These are phyloP conservation scores for Penicillium verrucosum DNA, from an alignment of 2,329 filamentous ascomycete genomes.

Conservation along the genomic window DNA sequence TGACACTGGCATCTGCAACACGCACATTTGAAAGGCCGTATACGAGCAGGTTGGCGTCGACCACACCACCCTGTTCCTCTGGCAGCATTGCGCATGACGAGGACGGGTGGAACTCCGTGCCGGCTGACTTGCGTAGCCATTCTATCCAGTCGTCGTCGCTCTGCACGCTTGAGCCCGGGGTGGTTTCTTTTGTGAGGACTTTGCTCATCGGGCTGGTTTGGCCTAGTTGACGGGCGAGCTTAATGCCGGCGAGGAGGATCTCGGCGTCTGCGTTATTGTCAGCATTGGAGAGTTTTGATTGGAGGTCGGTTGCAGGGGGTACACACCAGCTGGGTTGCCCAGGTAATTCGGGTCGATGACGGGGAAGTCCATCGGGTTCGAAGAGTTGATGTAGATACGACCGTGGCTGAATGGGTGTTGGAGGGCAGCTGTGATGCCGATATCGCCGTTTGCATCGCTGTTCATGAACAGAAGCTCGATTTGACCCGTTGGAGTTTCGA, in stretches of 20 bases:
- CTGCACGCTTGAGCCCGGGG: slow-evolving; percentile 20
- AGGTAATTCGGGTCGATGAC: slow-evolving; percentile 32
- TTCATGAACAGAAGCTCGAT: slow-evolving; percentile 32
- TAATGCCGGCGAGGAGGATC: slow-evolving; percentile 27
- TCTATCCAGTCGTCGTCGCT: slow-evolving; percentile 25
- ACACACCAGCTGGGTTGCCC: slow-evolving; percentile 24
- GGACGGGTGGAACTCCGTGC: slow-evolving; percentile 28
- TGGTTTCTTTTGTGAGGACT: slow-evolving; percentile 21
- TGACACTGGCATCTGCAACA: slow-evolving; percentile 30
- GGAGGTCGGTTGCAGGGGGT: neutral
- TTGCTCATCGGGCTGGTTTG: slow-evolving; percentile 21
- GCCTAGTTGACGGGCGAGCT: slow-evolving; percentile 25
- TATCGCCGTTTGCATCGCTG: slow-evolving; percentile 26
- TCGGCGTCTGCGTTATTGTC: slow-evolving; percentile 19
- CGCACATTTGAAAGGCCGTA: slow-evolving; percentile 33
- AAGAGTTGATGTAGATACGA: slow-evolving; percentile 31
- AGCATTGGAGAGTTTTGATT: neutral
- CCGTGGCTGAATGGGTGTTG: slow-evolving; percentile 33
- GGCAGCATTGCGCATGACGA: slow-evolving; percentile 30
- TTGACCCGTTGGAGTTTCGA: slow-evolving; percentile 24
- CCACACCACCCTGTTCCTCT: slow-evolving; percentile 25
- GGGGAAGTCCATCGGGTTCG: slow-evolving; percentile 28
- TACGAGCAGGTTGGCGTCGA: slow-evolving; percentile 28
- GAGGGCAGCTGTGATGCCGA: slow-evolving; percentile 28
- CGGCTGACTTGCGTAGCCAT: slow-evolving; percentile 19